Base-by-base conservation (phyloP, 2,329 filamentous ascomycete species). In the Zymoseptoria passerinii region DNA sequence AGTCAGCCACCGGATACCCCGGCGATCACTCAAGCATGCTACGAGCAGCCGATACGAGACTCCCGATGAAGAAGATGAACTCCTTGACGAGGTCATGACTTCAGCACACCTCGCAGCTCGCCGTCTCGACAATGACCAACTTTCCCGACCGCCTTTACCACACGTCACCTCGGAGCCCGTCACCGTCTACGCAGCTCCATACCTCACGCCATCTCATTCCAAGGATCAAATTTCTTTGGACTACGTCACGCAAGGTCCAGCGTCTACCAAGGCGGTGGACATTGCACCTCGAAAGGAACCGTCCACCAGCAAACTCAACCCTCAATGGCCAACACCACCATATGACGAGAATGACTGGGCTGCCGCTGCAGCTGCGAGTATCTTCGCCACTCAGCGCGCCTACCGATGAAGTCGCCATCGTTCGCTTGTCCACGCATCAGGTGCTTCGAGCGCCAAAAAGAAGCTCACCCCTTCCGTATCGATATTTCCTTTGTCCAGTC, bases 261-360 rank as follows among this genome's bases (percentile, higher is more conserved):
- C 78, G 0, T 82, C 86, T 1, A 83, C 87, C 8, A 89, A 87
- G 73, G 88, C 89, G 9, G 74, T 92, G 63, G 82, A 89, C 65
- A 84, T 89, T 56, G 79, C 80, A 68, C 83, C 84, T 70, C 81
- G 82, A 51, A 77, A 78, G 68, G 76, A 74, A 10, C 75, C 79
- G 61, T 73, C 81, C 63, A 75, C 79, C 56, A 70, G 76, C 57
- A 76, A 78, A 20, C 75, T 71, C 35, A 71, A 80, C 56, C 80
- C 85, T 48, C 94, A 96, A 75, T 96, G 92, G 88, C 92, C 92
- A 2, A 97, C 94, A 16, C 94, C 94, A 20, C 92, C 94, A 3
- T 96, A 96, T 66, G 92, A 96, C 69, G 92, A 95, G 67, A 86
- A 86, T 63, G 92, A 96, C 72, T 97, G 92, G 92, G 90, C 88